Evolutionary conservation across 2,329 filamentous ascomycete species (phyloP), one percentile per base, ranked within the genome.

Genomic region (Ceratocystis cacaofunesta): DNA sequence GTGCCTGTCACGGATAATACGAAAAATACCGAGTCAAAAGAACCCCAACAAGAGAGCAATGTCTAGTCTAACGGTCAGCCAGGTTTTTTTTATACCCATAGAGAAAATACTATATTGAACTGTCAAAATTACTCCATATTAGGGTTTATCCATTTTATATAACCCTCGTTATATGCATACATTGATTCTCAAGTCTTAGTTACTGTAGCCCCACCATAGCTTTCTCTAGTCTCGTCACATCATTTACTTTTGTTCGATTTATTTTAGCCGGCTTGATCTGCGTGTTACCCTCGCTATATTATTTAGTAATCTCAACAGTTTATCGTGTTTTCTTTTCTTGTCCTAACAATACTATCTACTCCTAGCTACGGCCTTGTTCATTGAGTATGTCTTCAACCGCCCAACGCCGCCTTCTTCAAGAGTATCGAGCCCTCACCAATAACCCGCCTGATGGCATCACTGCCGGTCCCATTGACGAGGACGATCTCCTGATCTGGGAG

Each of bases 371-470:
- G 22, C 10, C 30, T 22, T 63, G 48, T 55, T 62, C 36, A 12
- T 41, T 12, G 10, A 66, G 85, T 84, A 78, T 83, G 61, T 78
- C 81, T 69, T 82, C 83, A 36, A 86, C 83, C 68, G 84, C 85
- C 70, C 85, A 87, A 74, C 83, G 85, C 71, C 91, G 94, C 52
- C 88, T 99, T 70, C 91, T 97, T 74, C 89, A 92, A 78, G 94
- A 99, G 80, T 99, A 99, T 81, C 90, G 90, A 73, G 86, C 89
- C 69, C 87, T 99, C 69, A 94, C 91, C 69, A 92, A 90, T 73
- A 94, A 95, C 76, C 90, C 92, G 0, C 92, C 92, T n/a, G 92
- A 97, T 68, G 94, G 94, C 75, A 97, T 99, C 77, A 95, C 90
- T 67, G 94, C 94, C 17, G 94, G 94, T 22, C 94, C 94, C 43